Base-by-base conservation (phyloP, 1,139 yeast species). In the Insectozyma bohioensis region DNA sequence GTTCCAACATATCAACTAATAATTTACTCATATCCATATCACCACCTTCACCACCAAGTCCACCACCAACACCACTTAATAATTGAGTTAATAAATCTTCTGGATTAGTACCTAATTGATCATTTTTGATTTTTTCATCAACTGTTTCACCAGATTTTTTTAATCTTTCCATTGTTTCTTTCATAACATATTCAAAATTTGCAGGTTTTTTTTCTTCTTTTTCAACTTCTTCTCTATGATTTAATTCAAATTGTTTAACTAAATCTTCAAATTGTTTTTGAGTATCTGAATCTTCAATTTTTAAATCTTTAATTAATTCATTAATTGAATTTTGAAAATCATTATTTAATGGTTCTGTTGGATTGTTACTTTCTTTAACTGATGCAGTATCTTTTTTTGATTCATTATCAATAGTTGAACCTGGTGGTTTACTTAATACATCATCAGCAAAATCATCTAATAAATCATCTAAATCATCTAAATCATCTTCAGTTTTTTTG, bases 371-470 rank as follows among this genome's bases (percentile, higher is more conserved):
- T 16, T 34, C 24, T 12, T 43, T 36, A 2, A 37, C 30, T 8
- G 45, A 27, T 7, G 31, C 25, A 1, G 18, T 19, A 6, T 15
- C 26, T 3, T 40, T 35, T 3, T 49, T 41, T 20, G 49, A 37
- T 14, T 41, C 37, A 12, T 20, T 31, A 3, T 30, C 32, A 16
- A 12, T 43, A 6, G 55, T 55, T 1, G 68, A 54, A 7, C 81
- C 84, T 0, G 84, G 82, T 2, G 87, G 82, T 46, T 77, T 69
- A 44, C 73, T 73, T 42, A 84, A 66, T 2, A 84, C 77, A 46
- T 83, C 88, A 39, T 83, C 86, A 26, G 87, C 90, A 55, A 82
- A 82, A 38, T 83, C 88, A 48, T 82, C 88, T 33, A 84, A 62
- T 39, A 80, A 67, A 46, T 81, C 90, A 46, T 83, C 94, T 46